Percentiles rank a stretch among this genome's conserved stretches.
Conservation (phyloP, 1,284 basidiomycete species). For the Marasmius oreades region DNA sequence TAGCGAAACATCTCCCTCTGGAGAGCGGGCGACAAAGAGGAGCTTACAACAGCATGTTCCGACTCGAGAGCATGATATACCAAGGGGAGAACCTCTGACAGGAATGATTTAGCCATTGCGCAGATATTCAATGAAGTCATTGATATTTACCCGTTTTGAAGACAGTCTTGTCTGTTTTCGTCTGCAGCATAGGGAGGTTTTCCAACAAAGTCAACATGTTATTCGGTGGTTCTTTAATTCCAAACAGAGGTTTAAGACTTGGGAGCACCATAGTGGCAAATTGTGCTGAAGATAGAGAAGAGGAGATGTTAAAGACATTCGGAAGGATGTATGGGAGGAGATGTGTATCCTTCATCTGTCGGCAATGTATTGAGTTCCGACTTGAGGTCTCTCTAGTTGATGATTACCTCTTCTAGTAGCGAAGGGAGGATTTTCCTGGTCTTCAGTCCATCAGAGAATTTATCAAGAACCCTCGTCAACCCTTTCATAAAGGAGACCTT, state of each 20-base stretch:
- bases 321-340: slow-evolving; percentile 96
- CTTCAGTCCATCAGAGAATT: slow-evolving; percentile 85
- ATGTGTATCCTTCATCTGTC: slow-evolving; percentile 88
- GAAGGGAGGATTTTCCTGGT: slow-evolving; percentile 92
- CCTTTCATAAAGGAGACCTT: slow-evolving; percentile 97
- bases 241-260: slow-evolving; percentile 87
- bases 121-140: not conserved
- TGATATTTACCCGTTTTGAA: slow-evolving; percentile 75
- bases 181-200: slow-evolving; percentile 83
- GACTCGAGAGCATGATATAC: slow-evolving; percentile 95
- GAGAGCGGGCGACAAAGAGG: not conserved
- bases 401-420: slow-evolving; percentile 84
- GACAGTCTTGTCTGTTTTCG: slow-evolving; percentile 82
- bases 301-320: slow-evolving; percentile 93
- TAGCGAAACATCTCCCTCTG: not conserved
- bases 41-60: slow-evolving; percentile 74
- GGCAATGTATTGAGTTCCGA: slow-evolving; percentile 10
- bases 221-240: slow-evolving; percentile 92
- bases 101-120: not conserved
- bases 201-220: slow-evolving; percentile 93
- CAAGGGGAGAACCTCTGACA: slow-evolving; percentile 85
- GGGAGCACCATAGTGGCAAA: slow-evolving; percentile 85
- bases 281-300: slow-evolving; percentile 72
- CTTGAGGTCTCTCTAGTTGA: not conserved
- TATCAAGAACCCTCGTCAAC: slow-evolving; percentile 75